Percentiles rank a stretch among this genome's conserved stretches.
Conservation (phyloP, 2,329 filamentous ascomycete genomes). For the Nothophoma quercina region DNA sequence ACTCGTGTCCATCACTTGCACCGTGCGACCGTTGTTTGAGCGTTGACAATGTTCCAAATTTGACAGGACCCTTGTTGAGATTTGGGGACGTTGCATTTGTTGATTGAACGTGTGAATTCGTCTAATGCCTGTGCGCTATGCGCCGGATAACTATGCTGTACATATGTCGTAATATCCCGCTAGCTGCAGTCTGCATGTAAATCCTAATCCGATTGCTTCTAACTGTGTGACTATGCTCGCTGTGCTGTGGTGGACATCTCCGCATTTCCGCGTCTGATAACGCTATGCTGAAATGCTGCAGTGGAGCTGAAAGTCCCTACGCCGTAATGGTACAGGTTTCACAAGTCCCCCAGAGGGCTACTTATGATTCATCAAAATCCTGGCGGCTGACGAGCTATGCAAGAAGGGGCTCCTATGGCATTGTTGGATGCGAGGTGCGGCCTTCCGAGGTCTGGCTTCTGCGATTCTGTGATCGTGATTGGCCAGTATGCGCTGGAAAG, state of each 20-base stretch:
- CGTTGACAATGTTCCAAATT: conserved; percentile 7
- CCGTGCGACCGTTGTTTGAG: conserved; percentile 18
- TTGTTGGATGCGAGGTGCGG: conserved; percentile 5
- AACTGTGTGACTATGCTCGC: not conserved
- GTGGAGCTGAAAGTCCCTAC: not conserved
- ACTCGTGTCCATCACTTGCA: conserved; percentile 8
- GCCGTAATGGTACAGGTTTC: not conserved
- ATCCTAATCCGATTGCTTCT: conserved; percentile 1
- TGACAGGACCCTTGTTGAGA: conserved; percentile 1
- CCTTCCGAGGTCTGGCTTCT: conserved; percentile 7
- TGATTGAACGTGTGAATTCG: conserved; percentile 1
- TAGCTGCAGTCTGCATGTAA: not conserved
- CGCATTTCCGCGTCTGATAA: conserved; percentile 1
- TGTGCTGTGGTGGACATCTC: not conserved
- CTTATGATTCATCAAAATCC: conserved; percentile 8
- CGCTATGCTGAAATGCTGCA: conserved; percentile 4
- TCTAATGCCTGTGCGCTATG: conserved; percentile 4
- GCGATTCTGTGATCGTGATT: conserved; percentile 3
- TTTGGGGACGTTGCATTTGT: conserved; percentile 1
- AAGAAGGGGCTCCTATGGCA: not conserved
- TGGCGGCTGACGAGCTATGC: not conserved
- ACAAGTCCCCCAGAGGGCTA: not conserved
- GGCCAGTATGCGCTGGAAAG: not conserved
- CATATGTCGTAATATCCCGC: not conserved
- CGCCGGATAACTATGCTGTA: not conserved